Conservation (phyloP, 495 filamentous ascomycete species). For the Terfezia claveryi region DNA sequence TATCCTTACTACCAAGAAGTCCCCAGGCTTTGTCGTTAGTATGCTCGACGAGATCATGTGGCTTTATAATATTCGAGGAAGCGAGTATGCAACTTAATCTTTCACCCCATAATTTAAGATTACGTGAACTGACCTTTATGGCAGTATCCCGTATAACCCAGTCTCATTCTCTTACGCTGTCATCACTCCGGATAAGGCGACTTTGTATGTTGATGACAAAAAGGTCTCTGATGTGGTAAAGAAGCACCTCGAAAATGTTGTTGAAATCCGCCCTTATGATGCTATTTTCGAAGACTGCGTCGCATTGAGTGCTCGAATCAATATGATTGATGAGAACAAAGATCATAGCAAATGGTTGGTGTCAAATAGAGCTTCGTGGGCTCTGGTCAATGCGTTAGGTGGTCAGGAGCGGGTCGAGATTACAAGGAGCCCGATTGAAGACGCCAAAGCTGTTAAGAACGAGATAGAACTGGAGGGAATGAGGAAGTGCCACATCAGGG, state of each 20-base stretch:
- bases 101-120: background rate
- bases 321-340: constrained; percentile 30
- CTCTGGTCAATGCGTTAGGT: constrained; percentile 64
- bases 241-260: constrained; percentile 42
- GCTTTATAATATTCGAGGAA: constrained; percentile 91
- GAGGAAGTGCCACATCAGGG: constrained; percentile 80
- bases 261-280: constrained; percentile 63
- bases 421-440: constrained; percentile 64
- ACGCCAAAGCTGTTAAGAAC: constrained; percentile 96
- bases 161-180: constrained; percentile 97
- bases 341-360: constrained; percentile 35
- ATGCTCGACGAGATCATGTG: constrained; percentile 97
- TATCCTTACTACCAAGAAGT: constrained; percentile 80
- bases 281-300: constrained; percentile 59
- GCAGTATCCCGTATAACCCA: constrained; percentile 84
- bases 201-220: constrained; percentile 60
- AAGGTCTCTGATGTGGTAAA: constrained; percentile 52
- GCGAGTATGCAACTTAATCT: constrained; percentile 38
- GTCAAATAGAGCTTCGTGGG: constrained; percentile 86
- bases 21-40: constrained; percentile 67
- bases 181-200: constrained; percentile 59
- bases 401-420: constrained; percentile 80
- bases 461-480: constrained; percentile 78
- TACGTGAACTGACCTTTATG: background rate
- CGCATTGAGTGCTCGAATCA: constrained; percentile 24